Base-by-base conservation (phyloP, 2,329 filamentous ascomycete genomes). In the Microascus cirrosus region DNA sequence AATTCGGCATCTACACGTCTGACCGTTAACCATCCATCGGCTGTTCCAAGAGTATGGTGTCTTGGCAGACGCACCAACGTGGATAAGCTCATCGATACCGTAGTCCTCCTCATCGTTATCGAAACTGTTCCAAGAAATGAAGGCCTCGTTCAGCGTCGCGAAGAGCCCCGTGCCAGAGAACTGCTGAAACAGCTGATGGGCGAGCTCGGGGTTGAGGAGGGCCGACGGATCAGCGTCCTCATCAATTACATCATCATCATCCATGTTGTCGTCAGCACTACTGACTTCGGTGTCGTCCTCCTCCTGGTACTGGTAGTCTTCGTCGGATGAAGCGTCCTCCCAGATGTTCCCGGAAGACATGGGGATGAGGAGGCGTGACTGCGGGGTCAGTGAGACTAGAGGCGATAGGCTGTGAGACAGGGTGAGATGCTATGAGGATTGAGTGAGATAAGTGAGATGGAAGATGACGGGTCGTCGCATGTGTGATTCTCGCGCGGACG, bases 241-340 rank as follows among this genome's bases (percentile, higher is more conserved):
- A 56, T 59, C 66, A 59, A 63, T 59, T 36, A 65, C 65, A 28
- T 62, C 63, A 52, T 64, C 65, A 12, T 68, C 65, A 13, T 67
- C 65, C 18, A 68, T 68, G 18, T 70, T 69, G 2, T 70, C 67
- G 1, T 69, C 69, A 45, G 36, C 57, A 11, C 60, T 60, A 3
- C 64, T 61, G 34, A 63, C 58, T 1, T 63, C 60, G 18, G 63
- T 61, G 22, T 64, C 62, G 22, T 64, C 62, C 2, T 61, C 62
- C 20, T 64, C 64, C 8, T 59, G 53, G n/a, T 50, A 50, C 8
- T 50, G 45, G 12, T 50, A 50, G 20, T 50, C 45, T 20, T 50
- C 45, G 20, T 50, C 45, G 45, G 45, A 50, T 11, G 45, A 50
- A 20, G 45, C 45, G 45, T 50, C 45, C 11, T 50, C 45, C 45